A percentile compares a stretch with the other conserved stretches of the same genome.
Conservation (phyloP, 306 rosid species). For the Pterocarpus macrocarpus region DNA sequence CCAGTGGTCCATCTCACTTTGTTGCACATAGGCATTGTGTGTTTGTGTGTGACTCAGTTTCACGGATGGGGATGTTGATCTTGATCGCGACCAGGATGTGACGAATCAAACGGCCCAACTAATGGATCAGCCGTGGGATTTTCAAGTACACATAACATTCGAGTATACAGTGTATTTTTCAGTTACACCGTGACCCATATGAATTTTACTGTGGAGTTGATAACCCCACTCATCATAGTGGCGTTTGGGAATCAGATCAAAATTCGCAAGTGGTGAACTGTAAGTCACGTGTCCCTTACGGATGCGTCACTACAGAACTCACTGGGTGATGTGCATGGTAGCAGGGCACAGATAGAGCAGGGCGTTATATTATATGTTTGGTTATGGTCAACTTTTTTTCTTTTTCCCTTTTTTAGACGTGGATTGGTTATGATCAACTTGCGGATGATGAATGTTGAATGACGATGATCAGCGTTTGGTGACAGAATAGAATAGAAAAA, state of each 20-base stretch:
- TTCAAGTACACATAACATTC: not conserved
- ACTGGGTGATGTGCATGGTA: constrained; percentile 40
- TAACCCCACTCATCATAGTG: not conserved
- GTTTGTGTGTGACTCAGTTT: not conserved
- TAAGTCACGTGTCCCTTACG: constrained; percentile 44
- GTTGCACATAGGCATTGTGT: not conserved
- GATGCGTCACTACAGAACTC: constrained; percentile 28
- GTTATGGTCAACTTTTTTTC: constrained; percentile 25
- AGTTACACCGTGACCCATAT: not conserved
- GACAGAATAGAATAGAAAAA: not conserved
- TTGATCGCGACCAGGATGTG: not conserved
- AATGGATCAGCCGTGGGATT: not conserved
- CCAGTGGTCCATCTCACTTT: constrained; percentile 34
- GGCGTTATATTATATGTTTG: not conserved
- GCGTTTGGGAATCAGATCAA: not conserved
- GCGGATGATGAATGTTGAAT: constrained; percentile 45
- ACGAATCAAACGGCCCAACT: constrained; percentile 42
- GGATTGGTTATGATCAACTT: constrained; percentile 25
- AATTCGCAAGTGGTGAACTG: not conserved
- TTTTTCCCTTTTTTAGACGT: too few species aligned
- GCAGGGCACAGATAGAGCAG: not conserved
- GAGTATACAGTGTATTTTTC: not conserved
- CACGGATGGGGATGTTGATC: not conserved
- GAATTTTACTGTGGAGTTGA: constrained; percentile 34
- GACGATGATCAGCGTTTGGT: constrained; percentile 8